These are phyloP conservation scores for Aspergillus sp. DNA, from an alignment of 2,329 filamentous ascomycete species.

Conservation along the genomic window DNA sequence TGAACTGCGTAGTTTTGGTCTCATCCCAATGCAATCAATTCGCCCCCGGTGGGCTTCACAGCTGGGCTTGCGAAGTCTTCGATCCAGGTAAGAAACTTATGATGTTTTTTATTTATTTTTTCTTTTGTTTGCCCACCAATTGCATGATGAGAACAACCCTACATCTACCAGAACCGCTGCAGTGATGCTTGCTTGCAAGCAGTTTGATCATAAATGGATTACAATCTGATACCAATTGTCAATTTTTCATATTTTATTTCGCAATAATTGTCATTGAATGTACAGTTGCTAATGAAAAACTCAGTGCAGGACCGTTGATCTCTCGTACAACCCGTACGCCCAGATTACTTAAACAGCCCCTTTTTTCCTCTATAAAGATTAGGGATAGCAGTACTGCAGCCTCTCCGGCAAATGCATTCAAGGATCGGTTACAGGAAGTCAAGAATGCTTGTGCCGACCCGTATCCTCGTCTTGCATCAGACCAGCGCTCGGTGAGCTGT, in stretches of 20 bases:
- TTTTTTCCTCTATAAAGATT: conserved; percentile 4
- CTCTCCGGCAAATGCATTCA: conserved; percentile 29
- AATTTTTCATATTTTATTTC: background rate
- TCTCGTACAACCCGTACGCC: background rate
- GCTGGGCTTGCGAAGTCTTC: conserved; percentile 16
- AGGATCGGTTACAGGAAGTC: conserved; percentile 34
- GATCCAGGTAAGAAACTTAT: conserved; percentile 28
- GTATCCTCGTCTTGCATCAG: conserved; percentile 33
- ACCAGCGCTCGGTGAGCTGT: conserved; percentile 26
- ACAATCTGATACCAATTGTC: conserved; percentile 8
- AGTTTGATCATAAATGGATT: no score
- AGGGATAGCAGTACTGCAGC: conserved; percentile 22
- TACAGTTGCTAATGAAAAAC: conserved; percentile 16
- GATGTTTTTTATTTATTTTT: conserved; percentile 4
- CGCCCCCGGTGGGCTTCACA: conserved; percentile 28
- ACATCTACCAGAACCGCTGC: conserved; percentile 61
- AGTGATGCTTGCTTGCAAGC: conserved; percentile 49
- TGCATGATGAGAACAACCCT: conserved; percentile 40
- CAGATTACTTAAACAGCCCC: no score
- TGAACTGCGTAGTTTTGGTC: conserved; percentile 13
- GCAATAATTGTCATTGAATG: background rate
- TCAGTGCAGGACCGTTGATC: conserved; percentile 21
- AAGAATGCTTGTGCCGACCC: conserved; percentile 27
- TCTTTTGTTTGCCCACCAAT: conserved; percentile 5
- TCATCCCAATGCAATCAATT: conserved; percentile 35